Conservation (phyloP, 768 basidiomycete species). For the Lactifluus hygrophoroides region DNA sequence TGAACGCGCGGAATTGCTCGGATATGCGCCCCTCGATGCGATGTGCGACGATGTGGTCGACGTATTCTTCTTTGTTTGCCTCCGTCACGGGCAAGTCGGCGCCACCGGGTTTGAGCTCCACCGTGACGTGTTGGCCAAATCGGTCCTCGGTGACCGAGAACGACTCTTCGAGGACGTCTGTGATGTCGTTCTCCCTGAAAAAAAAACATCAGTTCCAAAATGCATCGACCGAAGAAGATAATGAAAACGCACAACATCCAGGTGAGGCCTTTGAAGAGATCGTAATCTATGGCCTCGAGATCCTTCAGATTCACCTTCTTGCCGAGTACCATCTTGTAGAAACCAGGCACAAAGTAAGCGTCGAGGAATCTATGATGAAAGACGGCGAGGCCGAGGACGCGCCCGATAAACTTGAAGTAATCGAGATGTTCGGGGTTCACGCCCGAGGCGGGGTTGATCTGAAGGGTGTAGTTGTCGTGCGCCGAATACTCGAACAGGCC, state of each 20-base stretch:
- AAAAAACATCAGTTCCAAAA: neutral
- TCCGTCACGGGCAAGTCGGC: slow-evolving; percentile 56
- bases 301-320: slow-evolving; percentile 55
- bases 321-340: slow-evolving; percentile 70
- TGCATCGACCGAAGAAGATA: neutral
- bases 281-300: slow-evolving; percentile 61
- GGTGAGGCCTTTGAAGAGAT: slow-evolving; percentile 56
- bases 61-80: slow-evolving; percentile 72
- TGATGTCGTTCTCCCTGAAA: slow-evolving; percentile 64
- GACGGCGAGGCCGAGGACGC: slow-evolving; percentile 62
- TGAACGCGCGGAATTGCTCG: slow-evolving; percentile 79
- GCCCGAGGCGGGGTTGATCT: slow-evolving; percentile 69
- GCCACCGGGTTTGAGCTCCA: slow-evolving; percentile 59
- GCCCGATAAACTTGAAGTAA: slow-evolving; percentile 78
- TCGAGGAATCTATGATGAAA: slow-evolving; percentile 76
- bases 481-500: slow-evolving; percentile 78
- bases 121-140: slow-evolving; percentile 62
- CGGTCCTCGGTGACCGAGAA: slow-evolving; percentile 66
- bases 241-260: slow-evolving; percentile 61
- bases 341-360: slow-evolving; percentile 69
- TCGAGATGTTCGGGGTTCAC: slow-evolving; percentile 71
- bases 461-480: slow-evolving; percentile 72
- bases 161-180: slow-evolving; percentile 63
- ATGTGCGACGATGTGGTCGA: slow-evolving; percentile 70
- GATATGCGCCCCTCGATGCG: slow-evolving; percentile 75